Evolutionary conservation across 148 eudicot genomes (phyloP), one percentile per base, ranked within the genome.

Genomic region (Cornus florida): DNA sequence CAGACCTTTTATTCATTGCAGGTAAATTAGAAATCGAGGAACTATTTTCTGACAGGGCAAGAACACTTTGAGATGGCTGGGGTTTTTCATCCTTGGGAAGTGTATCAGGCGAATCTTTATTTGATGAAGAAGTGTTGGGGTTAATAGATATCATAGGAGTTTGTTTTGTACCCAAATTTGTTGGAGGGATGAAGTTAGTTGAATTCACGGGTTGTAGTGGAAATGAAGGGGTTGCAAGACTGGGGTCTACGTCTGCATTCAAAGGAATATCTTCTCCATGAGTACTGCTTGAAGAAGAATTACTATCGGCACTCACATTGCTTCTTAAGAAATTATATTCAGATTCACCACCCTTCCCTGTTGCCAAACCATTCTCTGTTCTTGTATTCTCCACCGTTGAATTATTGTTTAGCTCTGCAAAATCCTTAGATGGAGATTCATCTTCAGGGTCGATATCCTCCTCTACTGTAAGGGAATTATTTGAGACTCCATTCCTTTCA

Each of bases 381-480:
- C 38, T 35, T 43, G 48, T 43, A 43, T 20, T 73, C 5, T 53
- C 53, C 35, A 4, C 60, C 0, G 60, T 68, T 12, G 74, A 70
- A 70, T 56, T 72, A 0, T 35, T 39, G 46, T 39, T 77, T 56
- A 12, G 13, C 67, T 75, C 69, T 71, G 56, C 20, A 71, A 43
- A 43, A 43, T 71, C 79, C 53, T 46, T 71, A 22, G 78, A 39
- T 59, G 76, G 68, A 73, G 43, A 28, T 35, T 80, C 81, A 74
- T 82, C 77, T 46, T 48, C 80, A 32, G 73, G 74, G 20, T 84
- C 80, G 24, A 32, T 12, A 24, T 62, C 48, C 23, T 67, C 77
- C 33, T 75, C 84, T 67, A 32, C 19, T 35, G 24, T 65, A 35
- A 53, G 46, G 62, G 70, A 76, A 73, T 56, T 60, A 64, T 69